These are phyloP conservation scores for Tagetes patula DNA, from an alignment of 129 eudicot genomes.

Conservation along the genomic window DNA sequence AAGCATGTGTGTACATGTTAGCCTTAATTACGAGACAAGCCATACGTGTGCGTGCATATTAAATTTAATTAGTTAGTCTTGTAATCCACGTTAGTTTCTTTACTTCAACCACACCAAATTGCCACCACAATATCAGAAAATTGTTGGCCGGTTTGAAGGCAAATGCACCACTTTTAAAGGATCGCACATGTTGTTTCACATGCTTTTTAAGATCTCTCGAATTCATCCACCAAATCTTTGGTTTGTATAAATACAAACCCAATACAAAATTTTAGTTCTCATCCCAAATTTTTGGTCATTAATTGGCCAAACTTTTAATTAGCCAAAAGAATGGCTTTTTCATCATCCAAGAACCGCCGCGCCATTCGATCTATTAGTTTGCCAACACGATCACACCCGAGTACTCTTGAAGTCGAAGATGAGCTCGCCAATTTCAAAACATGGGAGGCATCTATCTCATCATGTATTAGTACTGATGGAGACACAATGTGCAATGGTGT, in stretches of 20 bases:
- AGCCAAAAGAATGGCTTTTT: constrained; percentile 24
- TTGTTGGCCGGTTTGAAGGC: constrained; percentile 36
- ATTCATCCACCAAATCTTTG: constrained; percentile 24
- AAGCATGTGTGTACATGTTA: constrained; percentile 1
- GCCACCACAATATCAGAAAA: constrained; percentile 29
- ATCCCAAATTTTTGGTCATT: background rate
- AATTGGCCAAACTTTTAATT: too few relatives aligned
- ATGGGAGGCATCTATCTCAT: constrained; percentile 26
- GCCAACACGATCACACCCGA: constrained; percentile 50
- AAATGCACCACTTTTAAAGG: constrained; percentile 30
- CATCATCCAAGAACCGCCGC: constrained; percentile 13
- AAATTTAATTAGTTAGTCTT: constrained; percentile 17
- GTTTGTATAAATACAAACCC: constrained; percentile 33
- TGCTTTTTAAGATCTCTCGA: constrained; percentile 16
- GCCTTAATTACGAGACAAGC: constrained; percentile 21
- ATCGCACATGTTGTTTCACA: constrained; percentile 33
- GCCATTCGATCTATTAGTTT: constrained; percentile 53
- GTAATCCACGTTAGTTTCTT: constrained; percentile 36
- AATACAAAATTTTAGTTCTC: constrained; percentile 15
- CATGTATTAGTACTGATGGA: constrained; percentile 6
- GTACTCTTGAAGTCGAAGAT: constrained; percentile 39
- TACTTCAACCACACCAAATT: constrained; percentile 33
- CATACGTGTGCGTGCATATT: constrained; percentile 30
- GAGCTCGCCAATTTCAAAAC: constrained; percentile 39
- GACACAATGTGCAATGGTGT: constrained; percentile 32